phyloP scores from a whole-genome alignment of 2,329 filamentous ascomycete species.

The Pseudopyrenochaeta lycopersici region DNA sequence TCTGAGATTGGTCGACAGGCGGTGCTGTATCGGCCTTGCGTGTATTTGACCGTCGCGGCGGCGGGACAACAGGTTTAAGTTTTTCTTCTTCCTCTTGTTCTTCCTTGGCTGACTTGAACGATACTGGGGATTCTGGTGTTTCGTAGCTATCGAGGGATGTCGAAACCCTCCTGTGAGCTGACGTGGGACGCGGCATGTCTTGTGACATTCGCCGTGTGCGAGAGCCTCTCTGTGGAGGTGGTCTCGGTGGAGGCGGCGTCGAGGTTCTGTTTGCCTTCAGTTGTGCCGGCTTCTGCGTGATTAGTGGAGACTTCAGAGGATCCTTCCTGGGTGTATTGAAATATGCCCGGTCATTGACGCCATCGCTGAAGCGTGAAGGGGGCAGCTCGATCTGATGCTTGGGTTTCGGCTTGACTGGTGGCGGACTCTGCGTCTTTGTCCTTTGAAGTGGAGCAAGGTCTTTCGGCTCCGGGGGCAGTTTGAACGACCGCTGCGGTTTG shows the following conservation, averaged over 20 bases:
- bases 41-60: constrained; percentile 44
- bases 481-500: constrained; percentile 50
- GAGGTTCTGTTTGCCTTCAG: constrained; percentile 30
- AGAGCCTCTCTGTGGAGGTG: constrained; percentile 23
- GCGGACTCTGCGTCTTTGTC: constrained; percentile 32
- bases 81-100: constrained; percentile 41
- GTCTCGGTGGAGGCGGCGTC: constrained; percentile 24
- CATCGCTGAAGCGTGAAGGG: constrained; percentile 22
- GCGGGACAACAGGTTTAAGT: constrained; percentile 43
- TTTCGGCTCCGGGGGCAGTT: constrained; percentile 37
- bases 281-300: constrained; percentile 37
- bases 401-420: constrained; percentile 43
- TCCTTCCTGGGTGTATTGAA: constrained; percentile 31
- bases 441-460: constrained; percentile 26
- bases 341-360: constrained; percentile 16
- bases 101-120: constrained; percentile 48
- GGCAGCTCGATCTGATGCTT: constrained; percentile 30
- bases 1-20: background rate
- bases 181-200: constrained; percentile 28
- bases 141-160: constrained; percentile 38
- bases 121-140: constrained; percentile 39
- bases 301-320: constrained; percentile 32
- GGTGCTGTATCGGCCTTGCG: constrained; percentile 17
- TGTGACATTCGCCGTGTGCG: constrained; percentile 32
- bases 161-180: constrained; percentile 29